Evolutionary conservation across 2,329 filamentous ascomycete species (phyloP), one percentile per base, ranked within the genome.

Genomic region (Fonsecaea monophora): DNA sequence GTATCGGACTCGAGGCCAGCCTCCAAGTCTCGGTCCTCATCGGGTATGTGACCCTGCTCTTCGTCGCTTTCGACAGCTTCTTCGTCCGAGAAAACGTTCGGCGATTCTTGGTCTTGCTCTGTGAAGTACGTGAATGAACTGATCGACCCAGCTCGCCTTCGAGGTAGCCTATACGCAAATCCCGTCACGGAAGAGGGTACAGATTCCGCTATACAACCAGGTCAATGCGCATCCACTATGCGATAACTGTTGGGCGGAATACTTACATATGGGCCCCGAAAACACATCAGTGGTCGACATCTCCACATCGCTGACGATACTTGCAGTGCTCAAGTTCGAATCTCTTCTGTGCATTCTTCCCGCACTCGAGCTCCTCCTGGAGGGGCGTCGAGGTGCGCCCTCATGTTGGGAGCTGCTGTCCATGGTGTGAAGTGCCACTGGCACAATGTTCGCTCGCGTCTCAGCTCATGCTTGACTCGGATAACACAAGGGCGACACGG

Each of bases 271-370:
- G 6, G 94, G 95, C 6, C 95, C 95, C 30, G 94, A 90, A 80
- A 94, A 99, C 56, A 95, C 92, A 86, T 98, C 94, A 77, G 97
- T 92, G 60, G 96, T 92, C 21, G 95, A 94, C 95, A 99, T 98
- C 78, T 97, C 94, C n/a, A 98, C 94, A 78, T 97, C 92, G 72
- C 92, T 92, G 73, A 97, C 90, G 73, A 97, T 89, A 79, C 92
- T 96, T 40, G 89, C 79, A 72, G 82, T 85, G 10, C 13, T 53
- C 74, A 88, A 83, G 74, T 92, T 92, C 60, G 89, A 90, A 71
- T 84, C 84, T 63, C 90, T 83, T 62, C 89, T 83, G 78, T 92
- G 92, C 69, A 91, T 65, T 50, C 45, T 50, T 12, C 45, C 45
- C 1, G 45, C 45, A 25, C 45, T 50, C 21, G 45, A 50, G 45